A percentile compares a stretch with the other conserved stretches of the same genome.
phyloP scores from a whole-genome alignment of 139 green algal species.

The Microglena sp. region DNA sequence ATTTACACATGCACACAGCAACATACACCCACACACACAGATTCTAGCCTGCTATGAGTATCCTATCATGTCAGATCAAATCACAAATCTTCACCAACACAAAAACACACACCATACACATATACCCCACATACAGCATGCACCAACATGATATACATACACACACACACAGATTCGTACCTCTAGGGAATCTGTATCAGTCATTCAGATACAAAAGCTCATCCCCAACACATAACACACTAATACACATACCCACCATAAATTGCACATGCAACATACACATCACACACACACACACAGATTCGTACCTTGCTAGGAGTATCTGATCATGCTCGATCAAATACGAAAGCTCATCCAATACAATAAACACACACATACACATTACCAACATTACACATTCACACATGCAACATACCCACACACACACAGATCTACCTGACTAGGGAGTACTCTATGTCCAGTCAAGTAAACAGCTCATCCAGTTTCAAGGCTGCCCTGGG shows the following conservation, averaged over 20 bases:
- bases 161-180: background rate
- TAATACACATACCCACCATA: background rate
- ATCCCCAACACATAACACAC: slow-evolving; percentile 1
- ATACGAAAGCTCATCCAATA: background rate
- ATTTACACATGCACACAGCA: background rate
- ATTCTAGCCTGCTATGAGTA: background rate
- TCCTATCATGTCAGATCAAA: background rate
- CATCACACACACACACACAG: background rate
- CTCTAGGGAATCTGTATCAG: background rate
- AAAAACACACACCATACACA: background rate
- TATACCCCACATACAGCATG: background rate
- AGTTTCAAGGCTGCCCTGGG: too few species aligned
- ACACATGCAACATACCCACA: too few species aligned
- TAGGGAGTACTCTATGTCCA: too few species aligned
- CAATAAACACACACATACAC: background rate
- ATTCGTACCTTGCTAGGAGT: background rate
- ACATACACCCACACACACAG: slow-evolving; percentile 1
- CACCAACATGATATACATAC: background rate
- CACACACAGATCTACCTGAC: too few species aligned
- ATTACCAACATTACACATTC: too few species aligned
- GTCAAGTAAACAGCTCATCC: too few species aligned
- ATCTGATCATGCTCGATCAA: background rate
- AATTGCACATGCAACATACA: background rate
- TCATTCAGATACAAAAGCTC: background rate
- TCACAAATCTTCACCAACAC: background rate